Evolutionary conservation across 1,284 basidiomycete genomes (phyloP).

Genomic region (Pseudozyma hubeiensis): DNA sequence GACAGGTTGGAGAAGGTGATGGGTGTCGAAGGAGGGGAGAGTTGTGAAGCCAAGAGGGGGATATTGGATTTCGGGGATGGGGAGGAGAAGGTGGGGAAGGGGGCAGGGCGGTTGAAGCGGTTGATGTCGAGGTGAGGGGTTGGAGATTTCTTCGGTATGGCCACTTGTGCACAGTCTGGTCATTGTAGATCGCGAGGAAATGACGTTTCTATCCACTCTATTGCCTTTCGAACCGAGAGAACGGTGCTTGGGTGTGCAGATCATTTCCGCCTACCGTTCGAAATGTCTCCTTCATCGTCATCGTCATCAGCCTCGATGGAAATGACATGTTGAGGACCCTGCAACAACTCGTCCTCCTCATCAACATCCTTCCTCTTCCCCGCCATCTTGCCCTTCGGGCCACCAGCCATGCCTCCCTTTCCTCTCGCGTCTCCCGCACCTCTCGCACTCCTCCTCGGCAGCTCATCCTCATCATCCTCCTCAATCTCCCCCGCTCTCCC

Average conservation of each 20-base stretch:
- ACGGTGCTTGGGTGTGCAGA: neutral
- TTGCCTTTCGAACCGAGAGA: neutral
- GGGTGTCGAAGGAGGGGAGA: conserved; percentile 17
- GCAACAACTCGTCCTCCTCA: conserved; percentile 17
- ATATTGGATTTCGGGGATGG: conserved; percentile 11
- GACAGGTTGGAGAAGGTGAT: conserved; percentile 38
- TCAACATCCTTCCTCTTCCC: neutral
- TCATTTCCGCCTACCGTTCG: conserved; percentile 19
- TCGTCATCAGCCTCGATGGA: conserved; percentile 50
- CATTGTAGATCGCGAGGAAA: too few relatives aligned
- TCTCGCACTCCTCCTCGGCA: neutral
- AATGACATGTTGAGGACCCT: conserved; percentile 36
- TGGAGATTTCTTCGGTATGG: neutral
- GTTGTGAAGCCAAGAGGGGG: conserved; percentile 14
- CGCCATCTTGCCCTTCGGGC: conserved; percentile 11
- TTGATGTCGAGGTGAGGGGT: conserved; percentile 1
- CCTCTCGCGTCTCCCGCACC: neutral
- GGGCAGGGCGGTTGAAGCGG: conserved; percentile 16
- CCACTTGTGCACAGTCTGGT: neutral
- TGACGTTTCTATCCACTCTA: neutral
- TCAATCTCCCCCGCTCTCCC: conserved; percentile 14
- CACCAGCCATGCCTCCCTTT: neutral
- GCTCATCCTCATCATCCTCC: conserved; percentile 5
- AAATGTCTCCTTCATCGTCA: conserved; percentile 38
- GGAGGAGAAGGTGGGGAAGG: neutral